A percentile compares a stretch with the other conserved stretches of the same genome.
These are phyloP conservation scores for Ophiocordyceps camponoti-rufipedis DNA, from an alignment of 2,329 filamentous ascomycete genomes.

Conservation along the genomic window DNA sequence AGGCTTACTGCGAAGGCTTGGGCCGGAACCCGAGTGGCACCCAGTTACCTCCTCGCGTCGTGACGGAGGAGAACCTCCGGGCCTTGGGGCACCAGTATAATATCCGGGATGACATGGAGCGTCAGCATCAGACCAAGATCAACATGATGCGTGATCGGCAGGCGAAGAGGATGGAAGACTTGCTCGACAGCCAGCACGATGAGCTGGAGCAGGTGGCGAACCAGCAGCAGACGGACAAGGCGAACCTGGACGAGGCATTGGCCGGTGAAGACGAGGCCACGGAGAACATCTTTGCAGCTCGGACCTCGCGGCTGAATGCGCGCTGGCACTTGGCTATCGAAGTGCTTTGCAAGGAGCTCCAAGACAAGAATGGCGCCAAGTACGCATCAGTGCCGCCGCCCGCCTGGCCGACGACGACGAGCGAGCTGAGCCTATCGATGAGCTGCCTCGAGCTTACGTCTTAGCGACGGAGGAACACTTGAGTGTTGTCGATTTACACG, in stretches of 20 bases:
- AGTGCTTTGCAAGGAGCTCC: slow-evolving; percentile 33
- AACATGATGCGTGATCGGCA: slow-evolving; percentile 49
- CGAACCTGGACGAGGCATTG: slow-evolving; percentile 26
- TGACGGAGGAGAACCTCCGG: slow-evolving; percentile 40
- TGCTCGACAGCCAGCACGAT: slow-evolving; percentile 32
- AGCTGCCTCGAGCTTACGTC: not conserved
- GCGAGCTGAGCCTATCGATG: not conserved
- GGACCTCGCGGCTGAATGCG: slow-evolving; percentile 24
- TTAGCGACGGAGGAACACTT: too few species aligned
- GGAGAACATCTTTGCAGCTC: slow-evolving; percentile 22
- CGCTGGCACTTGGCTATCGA: slow-evolving; percentile 35
- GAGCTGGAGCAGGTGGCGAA: slow-evolving; percentile 28
- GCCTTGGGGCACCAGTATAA: slow-evolving; percentile 44
- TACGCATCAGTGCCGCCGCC: slow-evolving; percentile 20
- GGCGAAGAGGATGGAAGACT: slow-evolving; percentile 40
- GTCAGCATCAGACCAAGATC: slow-evolving; percentile 40
- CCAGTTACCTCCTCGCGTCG: slow-evolving; percentile 27
- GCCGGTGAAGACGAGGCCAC: slow-evolving; percentile 30
- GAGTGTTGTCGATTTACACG: too few species aligned
- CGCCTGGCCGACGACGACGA: slow-evolving; percentile 9
- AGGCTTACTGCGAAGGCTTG: slow-evolving; percentile 41
- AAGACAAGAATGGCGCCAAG: slow-evolving; percentile 20
- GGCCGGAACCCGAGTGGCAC: slow-evolving; percentile 17
- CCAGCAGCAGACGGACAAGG: slow-evolving; percentile 28
- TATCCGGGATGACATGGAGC: slow-evolving; percentile 38